Evolutionary conservation across 306 rosid species (phyloP), one percentile per base, ranked within the genome.

Genomic region (Castanea crenata): DNA sequence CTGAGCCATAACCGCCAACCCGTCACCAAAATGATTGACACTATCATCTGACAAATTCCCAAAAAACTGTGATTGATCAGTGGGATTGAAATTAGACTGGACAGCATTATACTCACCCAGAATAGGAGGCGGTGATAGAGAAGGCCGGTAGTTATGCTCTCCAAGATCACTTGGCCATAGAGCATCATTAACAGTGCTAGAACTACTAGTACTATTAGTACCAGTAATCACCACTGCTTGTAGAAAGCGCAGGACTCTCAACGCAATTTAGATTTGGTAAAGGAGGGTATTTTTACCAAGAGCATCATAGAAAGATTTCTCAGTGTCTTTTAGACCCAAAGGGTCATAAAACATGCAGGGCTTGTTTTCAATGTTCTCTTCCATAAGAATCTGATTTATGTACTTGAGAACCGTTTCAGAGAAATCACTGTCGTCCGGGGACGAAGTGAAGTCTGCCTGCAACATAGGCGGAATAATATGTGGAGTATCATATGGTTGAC

Each of bases 211-310:
- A 55, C 81, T 78, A 55, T 4, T 59, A 58, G 74, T 44, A 57
- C 79, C 79, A 54, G n/a, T 67, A 32, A 71, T 5, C 57, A 31
- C 83, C 77, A 35, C 76, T 59, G 2, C 5, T 56, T 25, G 35
- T 57, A 19, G 89, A 71, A 71, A 58, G 31, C 34, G 1, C 84
- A 0, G 85, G 72, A 44, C 80, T 78, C 75, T 76, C 85, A 55
- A 31, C 12, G 71, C 73, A 1, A 13, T 18, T 63, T 63, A 58
- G 78, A 29, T 73, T 67, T 2, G 68, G 71, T 3, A 65, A 41
- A 65, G 74, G 16, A 18, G 56, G 56, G 52, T 63, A 4, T 15
- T 71, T 4, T 32, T 52, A 25, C 21, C 21, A 25, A 71, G 75
- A 51, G 41, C 75, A 16, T 71, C 58, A 46, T 46, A 71, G 41